Evolutionary conservation across 177 flowering plant genomes (phyloP).

Genomic region (Vitis hybrid): DNA sequence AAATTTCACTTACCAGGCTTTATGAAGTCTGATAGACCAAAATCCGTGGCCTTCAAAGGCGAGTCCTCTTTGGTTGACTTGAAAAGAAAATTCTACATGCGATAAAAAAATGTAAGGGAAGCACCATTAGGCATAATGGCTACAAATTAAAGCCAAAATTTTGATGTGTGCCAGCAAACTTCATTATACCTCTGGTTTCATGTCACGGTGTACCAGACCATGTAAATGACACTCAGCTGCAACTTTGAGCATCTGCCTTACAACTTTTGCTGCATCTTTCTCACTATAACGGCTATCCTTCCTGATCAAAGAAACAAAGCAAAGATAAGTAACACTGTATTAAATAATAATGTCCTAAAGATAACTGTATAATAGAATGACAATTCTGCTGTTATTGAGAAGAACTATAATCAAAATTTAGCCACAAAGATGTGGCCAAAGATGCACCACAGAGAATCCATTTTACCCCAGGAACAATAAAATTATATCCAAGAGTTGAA

Average conservation of each 20-base stretch:
- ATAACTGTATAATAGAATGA: neutral
- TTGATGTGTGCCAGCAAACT: neutral
- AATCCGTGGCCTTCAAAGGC: conserved; percentile 87
- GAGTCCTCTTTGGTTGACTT: conserved; percentile 78
- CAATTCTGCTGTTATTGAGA: neutral
- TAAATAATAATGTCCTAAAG: neutral
- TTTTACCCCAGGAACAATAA: neutral
- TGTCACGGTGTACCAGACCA: conserved; percentile 97
- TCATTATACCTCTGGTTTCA: conserved; percentile 93
- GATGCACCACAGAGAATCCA: no score
- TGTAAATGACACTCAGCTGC: conserved; percentile 97
- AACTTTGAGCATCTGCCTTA: conserved; percentile 97
- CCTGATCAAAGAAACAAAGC: conserved; percentile 36
- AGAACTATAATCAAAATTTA: neutral
- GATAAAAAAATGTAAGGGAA: conserved; percentile 17
- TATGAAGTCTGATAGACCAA: conserved; percentile 66
- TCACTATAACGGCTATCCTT: conserved; percentile 95
- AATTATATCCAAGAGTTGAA: conserved; percentile 1
- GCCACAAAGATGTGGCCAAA: neutral
- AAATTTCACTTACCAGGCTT: conserved; percentile 64
- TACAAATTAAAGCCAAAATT: neutral
- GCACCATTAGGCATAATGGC: conserved; percentile 1
- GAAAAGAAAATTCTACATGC: conserved; percentile 86
- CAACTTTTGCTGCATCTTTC: conserved; percentile 93
- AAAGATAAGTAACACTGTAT: neutral